A percentile compares a stretch with the other conserved stretches of the same genome.
These are phyloP conservation scores for Cyberlindnera maclurae DNA, from an alignment of 805 yeast genomes.

Conservation along the genomic window DNA sequence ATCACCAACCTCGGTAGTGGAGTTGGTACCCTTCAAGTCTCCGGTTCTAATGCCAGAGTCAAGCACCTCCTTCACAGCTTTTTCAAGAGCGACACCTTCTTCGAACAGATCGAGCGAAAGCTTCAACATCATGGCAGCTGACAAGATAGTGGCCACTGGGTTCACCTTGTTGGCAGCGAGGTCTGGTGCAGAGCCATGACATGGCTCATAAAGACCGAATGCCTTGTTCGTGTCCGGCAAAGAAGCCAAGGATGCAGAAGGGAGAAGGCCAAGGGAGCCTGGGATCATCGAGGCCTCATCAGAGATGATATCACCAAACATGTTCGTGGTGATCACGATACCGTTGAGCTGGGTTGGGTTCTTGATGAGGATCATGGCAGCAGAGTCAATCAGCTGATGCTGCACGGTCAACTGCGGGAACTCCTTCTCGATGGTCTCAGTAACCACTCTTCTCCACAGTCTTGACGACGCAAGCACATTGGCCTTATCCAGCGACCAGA, in stretches of 20 bases:
- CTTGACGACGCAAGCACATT: constrained; percentile 94
- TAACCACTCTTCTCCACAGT: constrained; percentile 92
- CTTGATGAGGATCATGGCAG: constrained; percentile 95
- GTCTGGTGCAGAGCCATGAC: constrained; percentile 98
- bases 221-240: constrained; percentile 92
- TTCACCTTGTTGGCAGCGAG: constrained; percentile 81
- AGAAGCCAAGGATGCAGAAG: constrained; percentile 93
- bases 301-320: constrained; percentile 97
- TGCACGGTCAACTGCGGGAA: constrained; percentile 84
- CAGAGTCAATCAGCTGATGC: constrained; percentile 96
- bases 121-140: constrained; percentile 96
- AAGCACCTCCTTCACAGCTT: constrained; percentile 77
- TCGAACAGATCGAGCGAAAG: constrained; percentile 75
- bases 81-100: constrained; percentile 84
- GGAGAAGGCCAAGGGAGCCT: constrained; percentile 92
- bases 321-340: constrained; percentile 84
- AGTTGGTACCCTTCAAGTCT: constrained; percentile 78
- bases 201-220: constrained; percentile 95
- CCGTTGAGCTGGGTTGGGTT: constrained; percentile 90
- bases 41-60: constrained; percentile 86
- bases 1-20: constrained; percentile 90
- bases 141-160: constrained; percentile 91
- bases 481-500: constrained; percentile 96
- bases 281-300: constrained; percentile 98
- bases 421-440: constrained; percentile 74